Percentiles rank a stretch among this genome's conserved stretches.
These are phyloP conservation scores for Astraeus odoratus DNA, from an alignment of 768 basidiomycete species.

Conservation along the genomic window DNA sequence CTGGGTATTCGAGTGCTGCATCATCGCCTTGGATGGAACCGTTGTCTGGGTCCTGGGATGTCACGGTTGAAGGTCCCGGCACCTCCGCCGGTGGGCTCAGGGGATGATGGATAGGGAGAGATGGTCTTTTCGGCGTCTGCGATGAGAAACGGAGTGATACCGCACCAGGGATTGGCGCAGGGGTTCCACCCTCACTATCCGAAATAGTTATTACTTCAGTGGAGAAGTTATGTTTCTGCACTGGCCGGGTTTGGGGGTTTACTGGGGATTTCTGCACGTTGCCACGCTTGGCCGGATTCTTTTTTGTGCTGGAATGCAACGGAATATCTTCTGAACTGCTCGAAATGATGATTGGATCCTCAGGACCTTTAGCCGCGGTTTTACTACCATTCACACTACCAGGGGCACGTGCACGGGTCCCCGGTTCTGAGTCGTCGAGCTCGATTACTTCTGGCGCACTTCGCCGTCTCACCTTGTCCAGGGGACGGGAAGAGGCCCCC, in stretches of 20 bases:
- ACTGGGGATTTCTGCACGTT: too few relatives aligned
- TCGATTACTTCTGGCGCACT: slow-evolving; percentile 9
- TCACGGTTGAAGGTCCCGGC: too few relatives aligned
- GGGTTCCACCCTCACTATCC: slow-evolving; percentile 19
- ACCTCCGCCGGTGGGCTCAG: too few relatives aligned
- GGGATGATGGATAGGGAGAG: neutral
- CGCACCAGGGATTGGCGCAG: neutral
- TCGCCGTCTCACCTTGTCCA: slow-evolving; percentile 9
- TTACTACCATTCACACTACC: too few relatives aligned
- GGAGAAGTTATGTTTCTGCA: too few relatives aligned
- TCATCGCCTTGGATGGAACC: neutral
- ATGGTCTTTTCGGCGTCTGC: neutral
- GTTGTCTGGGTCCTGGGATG: too few relatives aligned
- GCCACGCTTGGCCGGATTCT: slow-evolving; percentile 1
- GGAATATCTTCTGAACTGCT: slow-evolving; percentile 18
- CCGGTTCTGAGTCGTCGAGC: slow-evolving; percentile 18
- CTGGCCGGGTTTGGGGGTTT: too few relatives aligned
- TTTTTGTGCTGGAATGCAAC: neutral
- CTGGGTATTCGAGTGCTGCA: neutral
- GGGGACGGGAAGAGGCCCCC: slow-evolving; percentile 8
- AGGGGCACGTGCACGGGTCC: neutral
- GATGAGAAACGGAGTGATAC: neutral
- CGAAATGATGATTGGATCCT: slow-evolving; percentile 19
- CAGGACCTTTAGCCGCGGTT: neutral
- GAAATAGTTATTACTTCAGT: slow-evolving; percentile 26